phyloP scores from a whole-genome alignment of 371 early-diverging fungal species.

The Lichtheimia corymbifera region DNA sequence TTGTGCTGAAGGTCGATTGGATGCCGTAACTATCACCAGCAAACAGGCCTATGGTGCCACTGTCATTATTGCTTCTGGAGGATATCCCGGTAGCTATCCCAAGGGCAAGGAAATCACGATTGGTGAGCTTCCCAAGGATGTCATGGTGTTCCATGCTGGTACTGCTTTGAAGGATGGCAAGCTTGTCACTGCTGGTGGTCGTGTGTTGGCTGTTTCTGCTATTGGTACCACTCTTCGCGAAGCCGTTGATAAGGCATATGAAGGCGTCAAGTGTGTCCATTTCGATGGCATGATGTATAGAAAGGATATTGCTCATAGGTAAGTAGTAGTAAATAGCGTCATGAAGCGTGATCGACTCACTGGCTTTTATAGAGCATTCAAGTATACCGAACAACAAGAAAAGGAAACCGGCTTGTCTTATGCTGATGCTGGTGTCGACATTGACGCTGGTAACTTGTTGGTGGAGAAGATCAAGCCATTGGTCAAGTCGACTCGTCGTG shows the following conservation, averaged over 20 bases:
- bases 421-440: constrained; percentile 94
- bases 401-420: constrained; percentile 70
- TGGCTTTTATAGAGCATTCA: constrained; percentile 56
- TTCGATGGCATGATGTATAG: constrained; percentile 90
- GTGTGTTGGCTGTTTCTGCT: constrained; percentile 92
- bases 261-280: constrained; percentile 62
- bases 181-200: constrained; percentile 91
- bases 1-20: constrained; percentile 86
- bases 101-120: constrained; percentile 82
- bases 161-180: constrained; percentile 59
- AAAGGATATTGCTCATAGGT: constrained; percentile 89
- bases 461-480: constrained; percentile 94
- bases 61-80: constrained; percentile 89
- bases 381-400: constrained; percentile 48
- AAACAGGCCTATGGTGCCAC: constrained; percentile 83
- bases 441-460: constrained; percentile 93
- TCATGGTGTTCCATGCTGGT: constrained; percentile 93
- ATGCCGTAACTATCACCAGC: constrained; percentile 78
- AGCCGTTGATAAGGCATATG: constrained; percentile 80
- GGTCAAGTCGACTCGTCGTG: constrained; percentile 87
- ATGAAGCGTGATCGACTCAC: not conserved
- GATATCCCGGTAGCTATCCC: constrained; percentile 89
- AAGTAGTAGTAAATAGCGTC: constrained; percentile 5
- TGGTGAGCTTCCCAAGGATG: constrained; percentile 43
- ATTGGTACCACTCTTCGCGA: constrained; percentile 68